Base-by-base conservation (phyloP, 2,329 filamentous ascomycete genomes). In the Paracoccidioides lutzii region DNA sequence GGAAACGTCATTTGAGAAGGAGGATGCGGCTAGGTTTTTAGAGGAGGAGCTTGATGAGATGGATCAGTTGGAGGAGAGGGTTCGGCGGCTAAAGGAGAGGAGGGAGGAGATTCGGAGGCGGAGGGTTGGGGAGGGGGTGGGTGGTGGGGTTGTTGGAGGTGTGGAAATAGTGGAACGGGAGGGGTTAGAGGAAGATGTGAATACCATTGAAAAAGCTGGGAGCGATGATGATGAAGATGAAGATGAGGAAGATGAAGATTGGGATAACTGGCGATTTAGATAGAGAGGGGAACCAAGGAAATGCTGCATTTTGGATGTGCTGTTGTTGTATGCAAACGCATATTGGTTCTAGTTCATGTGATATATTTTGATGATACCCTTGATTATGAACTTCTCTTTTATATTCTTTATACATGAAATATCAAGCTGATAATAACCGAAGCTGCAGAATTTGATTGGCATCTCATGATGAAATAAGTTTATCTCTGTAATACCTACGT, bases 31-130 rank as follows among this genome's bases (percentile, higher is more conserved):
- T 44, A 78, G 84, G 28, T 82, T 84, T 35, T 71, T 90, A 56
- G 85, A 89, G 69, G 81, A 84, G 43, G 88, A 91, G 68, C 86
- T 91, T 61, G 87, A 89, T 57, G 84, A 90, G 66, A 91, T 91
- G 87, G 84, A 87, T 65, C 81, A 83, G 65, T 76, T 91, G 48
- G 88, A 91, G 68, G 80, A 81, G 53, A 79, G 87, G 5, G 84
- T 91, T 10, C 76, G 77, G 57, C 78, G 76, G 58, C 69, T 91
- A 54, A 85, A 87, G 66, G 82, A 87, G 65, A 82, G 81, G 67
- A 76, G 87, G 49, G 87, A 90, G 65, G 81, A 82, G 55, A 67
- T 90, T 59, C 76, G 81, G 63, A 73, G 62, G 63, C 73, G 63
- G 63, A 75, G 61, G 38, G 56, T 58, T 15, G 64, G 62, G 52